phyloP scores from a whole-genome alignment of 31 red algal species.

The Pterothamnion heteromorphum region DNA sequence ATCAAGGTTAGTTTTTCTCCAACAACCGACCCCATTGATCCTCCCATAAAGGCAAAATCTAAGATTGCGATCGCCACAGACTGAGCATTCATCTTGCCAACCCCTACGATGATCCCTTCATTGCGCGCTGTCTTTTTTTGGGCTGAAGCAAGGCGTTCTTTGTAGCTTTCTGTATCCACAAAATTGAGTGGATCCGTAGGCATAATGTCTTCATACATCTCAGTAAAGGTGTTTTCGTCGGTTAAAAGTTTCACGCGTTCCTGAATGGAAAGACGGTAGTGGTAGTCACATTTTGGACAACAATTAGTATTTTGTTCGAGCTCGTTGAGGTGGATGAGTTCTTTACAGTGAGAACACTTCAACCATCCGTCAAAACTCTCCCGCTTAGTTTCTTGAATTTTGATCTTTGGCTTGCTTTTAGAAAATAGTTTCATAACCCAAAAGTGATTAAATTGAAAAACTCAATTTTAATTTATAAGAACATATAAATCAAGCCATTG shows the following conservation, averaged over 20 bases:
- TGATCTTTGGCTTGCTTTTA: too few species aligned
- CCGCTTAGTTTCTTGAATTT: too few species aligned
- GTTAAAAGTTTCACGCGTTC: not conserved
- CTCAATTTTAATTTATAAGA: too few species aligned
- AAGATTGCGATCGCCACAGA: not conserved
- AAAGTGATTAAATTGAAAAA: too few species aligned
- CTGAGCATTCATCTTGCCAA: not conserved
- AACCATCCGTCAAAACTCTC: not conserved
- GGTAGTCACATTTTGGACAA: conserved; percentile 32
- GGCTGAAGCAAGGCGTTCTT: not conserved
- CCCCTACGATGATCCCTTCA: not conserved
- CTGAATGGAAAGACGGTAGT: not conserved
- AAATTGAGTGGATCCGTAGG: conserved; percentile 12
- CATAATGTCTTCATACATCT: not conserved
- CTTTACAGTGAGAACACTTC: not conserved
- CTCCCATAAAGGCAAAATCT: conserved; percentile 31
- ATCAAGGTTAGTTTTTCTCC: not conserved
- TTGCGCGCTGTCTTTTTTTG: not conserved
- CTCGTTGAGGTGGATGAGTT: not conserved
- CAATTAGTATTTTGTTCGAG: not conserved
- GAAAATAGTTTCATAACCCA: too few species aligned
- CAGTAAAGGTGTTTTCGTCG: not conserved
- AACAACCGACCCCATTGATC: conserved; percentile 35
- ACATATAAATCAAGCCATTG: too few species aligned
- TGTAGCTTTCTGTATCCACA: conserved; percentile 19